Evolutionary conservation across 352 stramenopile species (phyloP).

Genomic region (Thraustochytrium striatum): DNA sequence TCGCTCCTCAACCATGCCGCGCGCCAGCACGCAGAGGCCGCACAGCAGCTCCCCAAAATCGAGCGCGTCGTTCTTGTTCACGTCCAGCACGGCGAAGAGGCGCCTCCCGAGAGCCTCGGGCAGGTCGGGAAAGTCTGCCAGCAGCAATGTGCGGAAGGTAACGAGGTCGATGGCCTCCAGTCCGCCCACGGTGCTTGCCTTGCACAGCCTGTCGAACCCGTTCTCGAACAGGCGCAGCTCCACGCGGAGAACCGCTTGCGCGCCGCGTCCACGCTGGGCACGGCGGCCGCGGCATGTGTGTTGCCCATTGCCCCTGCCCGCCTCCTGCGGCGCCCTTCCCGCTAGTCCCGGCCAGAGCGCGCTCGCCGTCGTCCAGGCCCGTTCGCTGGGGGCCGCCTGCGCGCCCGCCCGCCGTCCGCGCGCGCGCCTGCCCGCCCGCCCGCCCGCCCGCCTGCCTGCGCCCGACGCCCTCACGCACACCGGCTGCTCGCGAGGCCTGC

Average conservation of each 20-base stretch:
- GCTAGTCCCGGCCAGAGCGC: too few species aligned
- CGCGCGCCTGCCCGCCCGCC: too few species aligned
- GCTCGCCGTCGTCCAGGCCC: too few species aligned
- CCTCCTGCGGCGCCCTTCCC: too few species aligned
- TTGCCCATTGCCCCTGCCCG: too few species aligned
- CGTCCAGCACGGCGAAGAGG: slow-evolving; percentile 14
- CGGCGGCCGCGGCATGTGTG: neutral
- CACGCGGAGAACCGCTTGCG: slow-evolving; percentile 4
- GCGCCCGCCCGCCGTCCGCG: too few species aligned
- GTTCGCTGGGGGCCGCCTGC: too few species aligned
- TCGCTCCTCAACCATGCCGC: slow-evolving; percentile 5
- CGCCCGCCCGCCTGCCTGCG: too few species aligned
- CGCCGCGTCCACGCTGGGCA: neutral
- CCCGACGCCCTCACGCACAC: too few species aligned
- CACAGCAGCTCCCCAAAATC: slow-evolving; percentile 12
- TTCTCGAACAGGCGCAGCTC: neutral
- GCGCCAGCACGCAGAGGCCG: slow-evolving; percentile 11
- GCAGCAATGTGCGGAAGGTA: slow-evolving; percentile 6
- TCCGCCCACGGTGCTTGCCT: neutral
- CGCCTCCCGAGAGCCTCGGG: neutral
- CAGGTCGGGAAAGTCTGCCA: slow-evolving; percentile 33
- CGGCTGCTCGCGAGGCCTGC: too few species aligned
- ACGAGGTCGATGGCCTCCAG: neutral
- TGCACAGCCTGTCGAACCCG: slow-evolving; percentile 20
- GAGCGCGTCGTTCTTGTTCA: slow-evolving; percentile 10